phyloP scores from a whole-genome alignment of 2,329 filamentous ascomycete species.

The Ceratocystiopsis minuta region DNA sequence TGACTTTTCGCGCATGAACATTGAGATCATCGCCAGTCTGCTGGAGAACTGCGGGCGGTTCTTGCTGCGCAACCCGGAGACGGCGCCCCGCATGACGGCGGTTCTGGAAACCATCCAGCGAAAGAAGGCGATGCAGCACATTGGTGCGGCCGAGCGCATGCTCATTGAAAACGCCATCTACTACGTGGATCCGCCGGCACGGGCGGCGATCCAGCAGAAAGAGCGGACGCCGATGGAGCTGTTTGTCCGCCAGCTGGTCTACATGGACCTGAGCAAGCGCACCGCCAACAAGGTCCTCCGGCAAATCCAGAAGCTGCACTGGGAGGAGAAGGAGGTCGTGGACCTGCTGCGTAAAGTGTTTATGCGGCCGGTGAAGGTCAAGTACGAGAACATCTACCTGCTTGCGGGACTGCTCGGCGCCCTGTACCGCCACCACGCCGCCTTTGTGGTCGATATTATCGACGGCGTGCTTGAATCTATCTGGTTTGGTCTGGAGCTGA shows the following conservation, averaged over 20 bases:
- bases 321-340: slow-evolving; percentile 73
- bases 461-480: slow-evolving; percentile 84
- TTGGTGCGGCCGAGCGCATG: slow-evolving; percentile 93
- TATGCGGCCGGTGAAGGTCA: slow-evolving; percentile 90
- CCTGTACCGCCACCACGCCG: slow-evolving; percentile 78
- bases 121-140: slow-evolving; percentile 89
- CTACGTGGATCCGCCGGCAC: slow-evolving; percentile 88
- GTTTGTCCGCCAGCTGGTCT: slow-evolving; percentile 83
- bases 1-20: slow-evolving; percentile 97
- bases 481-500: slow-evolving; percentile 73
- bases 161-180: slow-evolving; percentile 96
- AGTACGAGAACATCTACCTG: slow-evolving; percentile 90
- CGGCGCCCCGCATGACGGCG: slow-evolving; percentile 77
- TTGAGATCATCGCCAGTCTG: slow-evolving; percentile 92
- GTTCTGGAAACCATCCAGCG: slow-evolving; percentile 90
- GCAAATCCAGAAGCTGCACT: slow-evolving; percentile 86
- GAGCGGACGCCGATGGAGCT: slow-evolving; percentile 85
- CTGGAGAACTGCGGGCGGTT: slow-evolving; percentile 94
- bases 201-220: slow-evolving; percentile 89
- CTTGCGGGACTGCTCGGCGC: slow-evolving; percentile 78
- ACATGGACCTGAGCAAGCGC: slow-evolving; percentile 82
- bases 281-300: slow-evolving; percentile 89
- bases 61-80: slow-evolving; percentile 79
- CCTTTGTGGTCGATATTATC: slow-evolving; percentile 79
- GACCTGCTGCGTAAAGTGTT: slow-evolving; percentile 64